phyloP scores from a whole-genome alignment of 2,329 filamentous ascomycete genomes.

The Metarhizium humberi region DNA sequence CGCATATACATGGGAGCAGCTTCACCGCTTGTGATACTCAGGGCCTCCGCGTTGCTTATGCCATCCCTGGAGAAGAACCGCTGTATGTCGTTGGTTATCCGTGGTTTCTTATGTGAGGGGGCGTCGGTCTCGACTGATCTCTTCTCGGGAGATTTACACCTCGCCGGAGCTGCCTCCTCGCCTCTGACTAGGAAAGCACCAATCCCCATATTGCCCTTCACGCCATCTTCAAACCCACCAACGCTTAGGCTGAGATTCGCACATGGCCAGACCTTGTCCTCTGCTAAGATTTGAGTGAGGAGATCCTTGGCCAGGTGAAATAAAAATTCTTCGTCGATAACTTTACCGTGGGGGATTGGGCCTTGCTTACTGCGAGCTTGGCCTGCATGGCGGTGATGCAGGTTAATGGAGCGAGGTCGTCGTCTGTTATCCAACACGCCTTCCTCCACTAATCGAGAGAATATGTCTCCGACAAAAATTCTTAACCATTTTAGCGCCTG shows the following conservation, averaged over 20 bases:
- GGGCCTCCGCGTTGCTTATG: background rate
- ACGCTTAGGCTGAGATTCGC: constrained; percentile 83
- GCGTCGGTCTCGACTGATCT: constrained; percentile 3
- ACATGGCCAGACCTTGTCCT: constrained; percentile 82
- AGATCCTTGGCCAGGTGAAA: constrained; percentile 70
- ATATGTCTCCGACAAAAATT: constrained; percentile 90
- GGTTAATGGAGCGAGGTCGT: constrained; percentile 73
- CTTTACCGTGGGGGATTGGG: constrained; percentile 67
- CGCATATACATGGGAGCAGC: background rate
- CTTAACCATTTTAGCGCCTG: constrained; percentile 78
- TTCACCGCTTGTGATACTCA: constrained; percentile 3
- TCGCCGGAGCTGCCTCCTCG: constrained; percentile 45
- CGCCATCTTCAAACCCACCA: constrained; percentile 83
- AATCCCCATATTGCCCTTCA: constrained; percentile 78
- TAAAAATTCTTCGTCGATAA: constrained; percentile 61
- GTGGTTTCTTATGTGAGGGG: constrained; percentile 19
- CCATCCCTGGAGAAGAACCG: constrained; percentile 43
- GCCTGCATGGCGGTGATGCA: constrained; percentile 68
- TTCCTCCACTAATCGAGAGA: constrained; percentile 80
- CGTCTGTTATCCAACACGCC: constrained; percentile 81
- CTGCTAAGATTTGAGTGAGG: constrained; percentile 65
- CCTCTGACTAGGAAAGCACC: constrained; percentile 75
- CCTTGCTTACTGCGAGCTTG: constrained; percentile 67
- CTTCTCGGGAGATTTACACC: constrained; percentile 10
- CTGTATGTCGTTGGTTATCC: constrained; percentile 40